Base-by-base conservation (phyloP, 208 protist genomes). In the Leishmania tropica region DNA sequence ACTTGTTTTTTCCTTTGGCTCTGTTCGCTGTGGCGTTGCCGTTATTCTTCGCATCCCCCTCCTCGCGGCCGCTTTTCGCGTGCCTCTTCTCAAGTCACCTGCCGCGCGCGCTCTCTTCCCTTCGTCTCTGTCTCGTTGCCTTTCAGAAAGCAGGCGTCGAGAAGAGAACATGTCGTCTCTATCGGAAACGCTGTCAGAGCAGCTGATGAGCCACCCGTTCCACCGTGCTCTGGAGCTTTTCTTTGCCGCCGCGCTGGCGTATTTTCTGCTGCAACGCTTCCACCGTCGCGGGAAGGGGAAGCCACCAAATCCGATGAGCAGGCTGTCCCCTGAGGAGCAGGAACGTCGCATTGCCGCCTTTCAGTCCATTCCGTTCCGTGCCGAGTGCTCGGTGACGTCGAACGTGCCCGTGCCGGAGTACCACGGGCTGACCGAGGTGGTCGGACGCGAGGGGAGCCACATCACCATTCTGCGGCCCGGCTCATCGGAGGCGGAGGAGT, bases 311-410 rank as follows among this genome's bases (percentile, higher is more conserved):
- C 78, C 75, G 35, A 70, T 86, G 31, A 83, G 87, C 70, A 90
- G 90, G 83, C 93, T 93, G 5, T 88, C 96, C 5, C 64, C 83
- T n/a, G 92, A 95, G 85, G 93, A 97, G 82, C 90, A 96, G 85
- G 91, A 95, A 84, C 84, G 92, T 0, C 91, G 90, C 68, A 84
- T 98, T 51, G 88, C 89, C 13, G 87, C 87, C 51, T 97, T 94
- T 72, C 80, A 83, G 47, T 96, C 93, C 0, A 70, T 83, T 35
- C 85, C 88, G 28, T 95, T 97, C 77, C 89, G 86, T 65, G 85
- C 83, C 13, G 78, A 92, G 24, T 75, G 83, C 58, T 65, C 75
- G 37, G 48, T 84, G 13, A 92, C 79, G 31, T 87, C 86, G 51
- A 95, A 92, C 78, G 89, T 90, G 17, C 60, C 80, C 40, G 84